A percentile compares a stretch with the other conserved stretches of the same genome.
phyloP scores from a whole-genome alignment of 1,284 basidiomycete species.

The Fomitopsis pinicola region DNA sequence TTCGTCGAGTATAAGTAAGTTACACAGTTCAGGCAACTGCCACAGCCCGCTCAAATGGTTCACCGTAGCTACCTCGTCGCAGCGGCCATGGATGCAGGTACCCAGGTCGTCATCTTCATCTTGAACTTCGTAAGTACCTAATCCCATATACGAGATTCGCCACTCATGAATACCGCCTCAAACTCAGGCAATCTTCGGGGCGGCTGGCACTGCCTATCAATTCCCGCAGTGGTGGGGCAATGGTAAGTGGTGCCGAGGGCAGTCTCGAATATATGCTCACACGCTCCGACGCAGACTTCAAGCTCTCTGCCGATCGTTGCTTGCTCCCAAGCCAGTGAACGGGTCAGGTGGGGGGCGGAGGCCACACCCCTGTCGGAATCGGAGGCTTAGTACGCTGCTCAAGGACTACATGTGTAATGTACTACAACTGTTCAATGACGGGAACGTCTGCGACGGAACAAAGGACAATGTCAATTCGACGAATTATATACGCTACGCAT shows the following conservation, averaged over 20 bases:
- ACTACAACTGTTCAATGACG: not conserved
- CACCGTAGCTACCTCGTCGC: constrained; percentile 29
- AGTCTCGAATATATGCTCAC: not conserved
- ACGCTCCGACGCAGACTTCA: not conserved
- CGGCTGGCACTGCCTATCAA: constrained; percentile 21
- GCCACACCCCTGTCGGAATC: not conserved
- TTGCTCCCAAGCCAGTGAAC: not conserved
- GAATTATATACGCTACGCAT: not conserved
- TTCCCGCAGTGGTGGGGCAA: constrained; percentile 30
- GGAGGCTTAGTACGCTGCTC: not conserved
- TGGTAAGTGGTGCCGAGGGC: constrained; percentile 11
- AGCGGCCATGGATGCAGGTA: constrained; percentile 27
- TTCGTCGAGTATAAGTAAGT: constrained; percentile 62
- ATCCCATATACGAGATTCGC: not conserved
- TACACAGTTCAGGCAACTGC: not conserved
- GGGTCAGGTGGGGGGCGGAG: not conserved
- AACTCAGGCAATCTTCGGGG: constrained; percentile 23
- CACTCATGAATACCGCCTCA: no score
- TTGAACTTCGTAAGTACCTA: constrained; percentile 25
- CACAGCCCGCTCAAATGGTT: not conserved
- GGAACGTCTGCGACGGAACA: not conserved
- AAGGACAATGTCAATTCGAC: not conserved
- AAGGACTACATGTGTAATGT: not conserved
- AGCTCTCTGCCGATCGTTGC: constrained; percentile 1
- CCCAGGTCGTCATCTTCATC: constrained; percentile 30